Base-by-base conservation (phyloP, 2,329 filamentous ascomycete genomes). In the Ophiocordyceps camponoti-floridani region DNA sequence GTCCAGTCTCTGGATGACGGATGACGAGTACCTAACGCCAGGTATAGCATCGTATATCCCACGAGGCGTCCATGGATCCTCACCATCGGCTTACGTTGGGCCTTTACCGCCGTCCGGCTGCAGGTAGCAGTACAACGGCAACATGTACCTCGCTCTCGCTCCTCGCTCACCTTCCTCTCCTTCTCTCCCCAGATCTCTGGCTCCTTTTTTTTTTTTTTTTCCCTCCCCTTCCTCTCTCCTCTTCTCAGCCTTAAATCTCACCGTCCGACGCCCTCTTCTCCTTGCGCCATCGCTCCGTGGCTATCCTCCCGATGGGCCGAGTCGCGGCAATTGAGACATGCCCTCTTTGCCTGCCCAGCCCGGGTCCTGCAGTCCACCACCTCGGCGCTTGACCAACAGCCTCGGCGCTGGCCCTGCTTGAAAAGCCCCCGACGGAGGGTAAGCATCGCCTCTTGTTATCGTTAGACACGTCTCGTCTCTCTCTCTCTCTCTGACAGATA, bases 241-340 rank as follows among this genome's bases (percentile, higher is more conserved):
- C 40, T 26, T 31, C 23, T 42, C 43, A 44, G 38, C 37, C 37
- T 26, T 31, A 19, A 23, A 31, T 41, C 38, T 37, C 37, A 33
- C 27, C n/a, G 23, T 31, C 31, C 28, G 27, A 16, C 37, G 16
- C 41, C 33, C n/a, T 37, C 43, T 28, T 33, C 35, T 41, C 30
- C 41, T 19, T 26, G 19, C 43, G 6, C 26, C 40, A 23, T 40
- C 40, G 30, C 47, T 48, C 47, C 47, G 50, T 49, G 50, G 52
- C 50, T 48, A 51, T 49, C 46, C 48, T 48, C 52, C 58, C 57
- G 54, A 61, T 62, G 60, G 60, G 57, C 52, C 59, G 55, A 52
- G 51, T 52, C 54, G 51, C 52, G 57, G 58, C 60, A 61, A 62
- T 62, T 62, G 60, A 59, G 56, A 60, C 51, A 54, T 59, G 60